Base-by-base conservation (phyloP, 73 alveolate species). In the Uronychia binucleata region DNA sequence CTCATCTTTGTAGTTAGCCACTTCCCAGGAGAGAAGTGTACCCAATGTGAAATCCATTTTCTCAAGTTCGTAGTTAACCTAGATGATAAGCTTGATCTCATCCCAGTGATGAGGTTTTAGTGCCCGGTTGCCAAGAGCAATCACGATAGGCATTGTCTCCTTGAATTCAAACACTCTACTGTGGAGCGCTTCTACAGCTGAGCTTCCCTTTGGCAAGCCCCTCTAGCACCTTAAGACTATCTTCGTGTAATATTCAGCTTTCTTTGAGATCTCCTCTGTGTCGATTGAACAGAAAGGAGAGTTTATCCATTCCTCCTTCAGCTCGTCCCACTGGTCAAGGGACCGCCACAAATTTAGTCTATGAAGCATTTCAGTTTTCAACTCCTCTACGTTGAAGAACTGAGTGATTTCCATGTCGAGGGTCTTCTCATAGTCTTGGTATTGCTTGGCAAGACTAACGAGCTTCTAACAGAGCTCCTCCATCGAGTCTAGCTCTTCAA, bases 101-200 rank as follows among this genome's bases (percentile, higher is more conserved):
- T 85, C 85, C 97, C 97, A 94, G 80, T 94, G 98, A 28, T 85
- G 58, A 25, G 82, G 87, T 35, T 86, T 84, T 46, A 94, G 77
- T 75, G 93, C 88, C 81, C 88, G 87, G 75, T 93, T 94, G 75
- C 98, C 90, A 57, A 94, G 74, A 27, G 96, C 96, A 25, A 34
- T 78, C 0, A 94, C 98, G 0, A 94, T 96, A 35, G 98, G 98
- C 92, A 94, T 94, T 1, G 98, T 94, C 59, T 94, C 98, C 86
- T 88, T 94, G 77, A 92, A 94, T 29, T 92, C 91, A 90, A 87
- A 92, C 25, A 94, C 98, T 28, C 92, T 81, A 26, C 81, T 82
- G 90, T 89, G 89, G 1, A 94, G 91, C 74, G 92, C 74, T 8
- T 57, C 78, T 30, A 94, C 88, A 0, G 94, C 97, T 33, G 94